Base-by-base conservation (phyloP, 1,284 basidiomycete genomes). In the Ganoderma leucocontextum region DNA sequence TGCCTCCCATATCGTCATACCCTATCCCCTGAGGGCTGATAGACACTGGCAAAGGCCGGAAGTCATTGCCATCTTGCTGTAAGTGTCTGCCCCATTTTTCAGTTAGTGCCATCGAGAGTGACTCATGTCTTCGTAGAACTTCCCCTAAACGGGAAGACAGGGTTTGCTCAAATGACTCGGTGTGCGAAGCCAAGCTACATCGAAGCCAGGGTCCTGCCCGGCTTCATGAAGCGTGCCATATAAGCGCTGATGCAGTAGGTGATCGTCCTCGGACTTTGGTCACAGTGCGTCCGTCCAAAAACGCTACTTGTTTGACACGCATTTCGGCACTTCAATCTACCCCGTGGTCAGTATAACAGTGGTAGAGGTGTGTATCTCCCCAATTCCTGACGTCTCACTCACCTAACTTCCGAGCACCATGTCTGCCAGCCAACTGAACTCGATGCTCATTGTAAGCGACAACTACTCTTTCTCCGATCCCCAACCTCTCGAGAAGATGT, bases 91-190 rank as follows among this genome's bases (percentile, higher is more conserved):
- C 44, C n/a, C 2, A 15, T n/a, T 47, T 2, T 47, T 22, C 19
- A 7, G 4, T 15, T 7, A 8, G 44, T 47, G 39, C 39, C 39
- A 13, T 39, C n/a, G 9, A 47, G 19, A 47, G 6, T 47, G n/a
- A 47, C 44, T n/a, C 19, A 3, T 15, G 19, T 47, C 44, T n/a
- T 47, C 19, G 17, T 47, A 22, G 7, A 49, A 19, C 29, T 13
- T 47, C 19, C 17, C 12, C 17, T 1, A 22, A 19, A 22, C 25
- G 10, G 49, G n/a, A 13, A 9, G 8, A 52, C 44, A 6, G 22
- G 25, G 25, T 13, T 59, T 0, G 42, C 63, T 19, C 5, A 13
- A 41, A 55, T 65, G 64, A 61, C 64, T 61, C 60, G 60, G 49
- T 61, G 64, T 61, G 59, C 49, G 59, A 65, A 33, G 12, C 25